Conservation (phyloP, 805 yeast genomes). For the Saccharomyces mikatae region DNA sequence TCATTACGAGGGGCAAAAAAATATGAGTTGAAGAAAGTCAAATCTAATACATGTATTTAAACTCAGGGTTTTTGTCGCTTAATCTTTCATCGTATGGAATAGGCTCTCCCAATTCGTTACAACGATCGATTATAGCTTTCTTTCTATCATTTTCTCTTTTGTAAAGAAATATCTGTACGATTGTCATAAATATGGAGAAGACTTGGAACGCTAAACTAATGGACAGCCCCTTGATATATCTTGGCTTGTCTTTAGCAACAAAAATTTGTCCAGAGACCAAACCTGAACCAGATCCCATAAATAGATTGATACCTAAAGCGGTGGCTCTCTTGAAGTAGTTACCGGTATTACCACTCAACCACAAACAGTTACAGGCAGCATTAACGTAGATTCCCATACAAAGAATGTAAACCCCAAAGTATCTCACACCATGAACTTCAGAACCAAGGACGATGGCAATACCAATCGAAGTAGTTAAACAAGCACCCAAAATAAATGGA, state of each 20-base stretch:
- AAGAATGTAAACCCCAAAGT: slow-evolving; percentile 33
- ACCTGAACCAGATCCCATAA: slow-evolving; percentile 33
- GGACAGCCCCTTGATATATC: slow-evolving; percentile 34
- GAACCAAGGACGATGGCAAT: slow-evolving; percentile 30
- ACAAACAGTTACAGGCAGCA: slow-evolving; percentile 34
- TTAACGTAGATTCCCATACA: slow-evolving; percentile 35
- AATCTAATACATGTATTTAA: slow-evolving; percentile 37
- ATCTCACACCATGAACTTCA: slow-evolving; percentile 30
- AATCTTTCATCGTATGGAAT: slow-evolving; percentile 29
- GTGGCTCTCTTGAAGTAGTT: slow-evolving; percentile 36
- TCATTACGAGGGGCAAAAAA: background rate
- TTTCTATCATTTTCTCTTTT: slow-evolving; percentile 33
- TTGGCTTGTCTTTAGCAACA: slow-evolving; percentile 33
- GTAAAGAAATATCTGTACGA: slow-evolving; percentile 29
- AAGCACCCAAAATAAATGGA: slow-evolving; percentile 31
- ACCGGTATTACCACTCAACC: slow-evolving; percentile 35
- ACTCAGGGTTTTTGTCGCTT: slow-evolving; percentile 37
- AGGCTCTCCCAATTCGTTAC: slow-evolving; percentile 28
- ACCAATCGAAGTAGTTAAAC: slow-evolving; percentile 29
- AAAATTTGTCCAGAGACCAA: slow-evolving; percentile 34
- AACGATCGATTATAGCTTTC: slow-evolving; percentile 27
- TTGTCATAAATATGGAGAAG: slow-evolving; percentile 33
- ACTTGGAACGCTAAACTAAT: slow-evolving; percentile 38
- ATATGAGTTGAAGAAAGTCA: background rate
- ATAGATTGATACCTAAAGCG: slow-evolving; percentile 32